Evolutionary conservation across 306 rosid genomes (phyloP).

Genomic region (Alnus glutinosa): DNA sequence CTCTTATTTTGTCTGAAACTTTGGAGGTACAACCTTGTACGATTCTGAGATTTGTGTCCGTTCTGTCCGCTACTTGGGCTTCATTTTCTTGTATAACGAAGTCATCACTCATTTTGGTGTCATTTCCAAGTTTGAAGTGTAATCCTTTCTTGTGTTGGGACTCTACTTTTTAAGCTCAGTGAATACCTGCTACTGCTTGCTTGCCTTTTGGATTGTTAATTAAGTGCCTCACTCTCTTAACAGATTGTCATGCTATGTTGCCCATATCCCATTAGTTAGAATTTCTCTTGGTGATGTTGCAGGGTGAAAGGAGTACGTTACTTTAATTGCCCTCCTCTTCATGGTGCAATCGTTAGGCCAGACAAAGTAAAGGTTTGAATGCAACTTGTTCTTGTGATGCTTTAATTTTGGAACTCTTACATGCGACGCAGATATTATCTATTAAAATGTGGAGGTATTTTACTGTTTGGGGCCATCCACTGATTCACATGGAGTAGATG

Average conservation of each 20-base stretch:
- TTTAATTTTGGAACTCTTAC: background rate
- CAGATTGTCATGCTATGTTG: conserved; percentile 7
- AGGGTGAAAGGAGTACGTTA: conserved; percentile 88
- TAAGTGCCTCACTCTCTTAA: background rate
- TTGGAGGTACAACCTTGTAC: background rate
- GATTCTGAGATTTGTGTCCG: background rate
- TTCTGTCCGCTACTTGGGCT: background rate
- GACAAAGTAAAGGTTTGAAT: conserved; percentile 85
- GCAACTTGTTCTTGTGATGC: background rate
- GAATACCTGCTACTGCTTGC: background rate
- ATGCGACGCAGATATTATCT: background rate
- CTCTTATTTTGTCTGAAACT: background rate
- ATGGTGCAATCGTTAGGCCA: conserved; percentile 85
- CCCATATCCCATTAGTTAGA: background rate
- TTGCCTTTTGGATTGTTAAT: background rate
- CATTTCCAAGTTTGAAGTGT: background rate
- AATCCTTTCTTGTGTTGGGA: background rate
- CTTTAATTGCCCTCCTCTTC: conserved; percentile 77
- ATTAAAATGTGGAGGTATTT: background rate
- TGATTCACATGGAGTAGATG: background rate
- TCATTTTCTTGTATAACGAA: background rate
- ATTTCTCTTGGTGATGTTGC: conserved; percentile 21
- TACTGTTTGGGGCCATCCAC: background rate
- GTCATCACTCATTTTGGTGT: background rate
- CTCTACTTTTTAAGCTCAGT: background rate